Base-by-base conservation (phyloP, 139 green algal genomes). In the Coccomyxa sp. region DNA sequence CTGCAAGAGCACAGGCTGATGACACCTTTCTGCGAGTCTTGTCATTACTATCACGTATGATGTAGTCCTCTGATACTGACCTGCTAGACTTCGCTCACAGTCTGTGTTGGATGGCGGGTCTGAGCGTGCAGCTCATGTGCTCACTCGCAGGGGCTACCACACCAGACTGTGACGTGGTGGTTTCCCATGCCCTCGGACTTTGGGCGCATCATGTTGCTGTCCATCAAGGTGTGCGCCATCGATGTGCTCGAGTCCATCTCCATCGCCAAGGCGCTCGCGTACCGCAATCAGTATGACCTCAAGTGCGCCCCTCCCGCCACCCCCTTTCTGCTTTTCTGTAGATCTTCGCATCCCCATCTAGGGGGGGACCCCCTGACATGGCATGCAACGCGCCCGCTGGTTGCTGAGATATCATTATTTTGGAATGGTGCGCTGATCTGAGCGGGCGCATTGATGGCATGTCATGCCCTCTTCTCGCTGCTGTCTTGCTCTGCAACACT, bases 211-310 rank as follows among this genome's bases (percentile, higher is more conserved):
- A 38, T 38, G 0, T 15, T 30, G 71, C 84, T 92, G 31, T 84
- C 91, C 63, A 77, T 92, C 13, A 45, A 91, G 21, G 86, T 94
- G 57, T 91, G 90, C 79, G 77, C 94, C 0, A 93, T 98, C 25
- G 95, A 94, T 60, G 74, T 96, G 58, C 83, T 94, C 67, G 94
- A 98, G 86, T 93, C 87, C 67, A 96, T 97, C 58, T 92, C 89
- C 82, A 98, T 98, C 30, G 94, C 93, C 21, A 94, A 95, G 45
- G 90, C 92, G 0, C 88, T 98, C 51, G 95, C 95, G 0, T 82
- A 82, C 58, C 93, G 94, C 88, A 95, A 98, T 86, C 84, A 90
- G 45, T 98, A 98, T 83, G 83, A 92, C 63, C 87, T 97, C 45
- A 83, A 86, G 84, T 86, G 30, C 38, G 80, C 31, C 38, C 38